Evolutionary conservation across 140 eudicot genomes (phyloP).

Genomic region (Oenanthe javanica): DNA sequence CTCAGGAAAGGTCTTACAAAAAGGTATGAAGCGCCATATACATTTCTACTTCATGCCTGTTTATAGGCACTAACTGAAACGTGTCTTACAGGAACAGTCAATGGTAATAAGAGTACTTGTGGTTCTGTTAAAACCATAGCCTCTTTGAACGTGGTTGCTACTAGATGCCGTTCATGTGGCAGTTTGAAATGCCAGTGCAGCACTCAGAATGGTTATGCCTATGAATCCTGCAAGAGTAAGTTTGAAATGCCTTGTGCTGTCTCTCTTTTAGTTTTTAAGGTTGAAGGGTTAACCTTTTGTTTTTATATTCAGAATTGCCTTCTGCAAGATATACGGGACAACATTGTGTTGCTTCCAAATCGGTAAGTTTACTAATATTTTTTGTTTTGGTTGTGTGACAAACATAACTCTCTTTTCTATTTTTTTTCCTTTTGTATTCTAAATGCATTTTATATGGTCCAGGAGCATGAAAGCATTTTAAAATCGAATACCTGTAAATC

Average conservation of each 20-base stretch:
- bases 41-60: conserved; percentile 23
- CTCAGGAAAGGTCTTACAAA: conserved; percentile 13
- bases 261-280: not conserved
- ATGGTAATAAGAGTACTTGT: conserved; percentile 22
- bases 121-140: conserved; percentile 15
- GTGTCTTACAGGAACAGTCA: conserved; percentile 26
- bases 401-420: not conserved
- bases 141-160: not conserved
- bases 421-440: not conserved
- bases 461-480: conserved; percentile 14
- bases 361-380: conserved; percentile 6
- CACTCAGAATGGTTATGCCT: conserved; percentile 8
- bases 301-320: conserved; percentile 20
- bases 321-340: conserved; percentile 25
- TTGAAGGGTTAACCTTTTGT: not conserved
- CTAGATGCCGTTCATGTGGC: conserved; percentile 25
- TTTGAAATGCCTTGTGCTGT: not conserved
- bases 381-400: not conserved
- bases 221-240: conserved; percentile 26
- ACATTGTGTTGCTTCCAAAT: conserved; percentile 12
- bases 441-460: not conserved
- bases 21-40: conserved; percentile 28
- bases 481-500: conserved; percentile 11
- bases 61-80: conserved; percentile 22
- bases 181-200: conserved; percentile 21